phyloP scores from a whole-genome alignment of 495 filamentous ascomycete genomes.

The Hyaloscypha variabilis region DNA sequence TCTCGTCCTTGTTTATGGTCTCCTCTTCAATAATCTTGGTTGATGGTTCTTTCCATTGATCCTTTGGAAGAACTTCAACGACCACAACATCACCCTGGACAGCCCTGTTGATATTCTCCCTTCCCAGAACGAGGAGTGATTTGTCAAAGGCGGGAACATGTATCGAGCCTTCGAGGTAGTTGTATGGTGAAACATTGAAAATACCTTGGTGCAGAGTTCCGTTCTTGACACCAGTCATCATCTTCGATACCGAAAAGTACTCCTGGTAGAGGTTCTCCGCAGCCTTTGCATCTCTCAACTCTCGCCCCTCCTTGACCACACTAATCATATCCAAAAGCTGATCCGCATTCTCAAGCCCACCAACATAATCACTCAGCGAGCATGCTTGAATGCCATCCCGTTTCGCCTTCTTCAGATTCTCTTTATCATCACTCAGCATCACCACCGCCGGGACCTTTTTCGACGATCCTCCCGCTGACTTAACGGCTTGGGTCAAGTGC shows the following conservation, averaged over 20 bases:
- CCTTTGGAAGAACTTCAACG: constrained; percentile 86
- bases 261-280: constrained; percentile 78
- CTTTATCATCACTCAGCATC: constrained; percentile 91
- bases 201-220: constrained; percentile 89
- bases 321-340: constrained; percentile 94
- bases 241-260: constrained; percentile 87
- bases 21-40: constrained; percentile 97
- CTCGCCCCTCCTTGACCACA: constrained; percentile 66
- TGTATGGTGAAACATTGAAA: constrained; percentile 96
- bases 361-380: constrained; percentile 77
- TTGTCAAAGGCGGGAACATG: constrained; percentile 89
- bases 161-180: constrained; percentile 92
- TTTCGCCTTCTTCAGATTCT: constrained; percentile 82
- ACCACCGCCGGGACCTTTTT: constrained; percentile 75
- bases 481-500: constrained; percentile 67
- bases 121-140: constrained; percentile 82
- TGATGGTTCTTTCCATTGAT: constrained; percentile 95
- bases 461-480: constrained; percentile 52
- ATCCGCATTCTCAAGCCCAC: constrained; percentile 79
- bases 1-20: constrained; percentile 88
- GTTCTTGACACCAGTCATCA: constrained; percentile 87
- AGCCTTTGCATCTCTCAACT: constrained; percentile 60
- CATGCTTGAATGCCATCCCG: constrained; percentile 68
- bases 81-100: constrained; percentile 91
- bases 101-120: constrained; percentile 94